These are phyloP conservation scores for Beauveria varroae DNA, from an alignment of 2,329 filamentous ascomycete species.

Conservation along the genomic window DNA sequence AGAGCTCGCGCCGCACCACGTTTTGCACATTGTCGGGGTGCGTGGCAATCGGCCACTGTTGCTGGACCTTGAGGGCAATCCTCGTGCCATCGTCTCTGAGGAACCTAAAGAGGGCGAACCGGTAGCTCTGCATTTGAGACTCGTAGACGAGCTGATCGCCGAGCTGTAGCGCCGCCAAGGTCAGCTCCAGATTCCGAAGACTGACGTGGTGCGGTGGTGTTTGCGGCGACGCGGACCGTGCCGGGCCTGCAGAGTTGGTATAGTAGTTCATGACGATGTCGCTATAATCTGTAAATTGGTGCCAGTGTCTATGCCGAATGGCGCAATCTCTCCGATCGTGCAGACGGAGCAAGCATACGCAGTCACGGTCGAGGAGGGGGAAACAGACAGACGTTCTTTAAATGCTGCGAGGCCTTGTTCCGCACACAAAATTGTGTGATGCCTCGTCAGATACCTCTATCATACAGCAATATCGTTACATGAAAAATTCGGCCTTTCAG, in stretches of 20 bases:
- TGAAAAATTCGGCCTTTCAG: constrained; percentile 17
- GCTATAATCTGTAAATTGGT: too few relatives aligned
- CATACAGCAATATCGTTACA: background rate
- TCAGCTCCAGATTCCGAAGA: background rate
- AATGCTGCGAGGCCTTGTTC: background rate
- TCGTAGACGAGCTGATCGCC: background rate
- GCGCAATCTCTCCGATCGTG: background rate
- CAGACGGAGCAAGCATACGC: background rate
- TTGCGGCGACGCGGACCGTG: background rate
- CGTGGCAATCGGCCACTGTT: background rate
- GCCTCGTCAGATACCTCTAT: background rate
- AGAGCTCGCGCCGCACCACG: background rate
- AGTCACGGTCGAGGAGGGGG: background rate
- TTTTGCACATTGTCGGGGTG: background rate
- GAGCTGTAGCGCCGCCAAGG: background rate
- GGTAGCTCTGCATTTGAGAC: background rate
- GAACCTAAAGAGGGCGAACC: background rate
- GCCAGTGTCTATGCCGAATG: background rate
- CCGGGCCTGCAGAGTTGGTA: background rate
- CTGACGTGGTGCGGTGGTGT: background rate
- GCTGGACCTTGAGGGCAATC: background rate
- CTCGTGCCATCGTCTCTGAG: background rate
- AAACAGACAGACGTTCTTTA: background rate
- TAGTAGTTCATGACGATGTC: background rate
- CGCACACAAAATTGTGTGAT: background rate